Evolutionary conservation across 192 early-diverging fungal genomes (phyloP), one percentile per base, ranked within the genome.

Genomic region (Cladochytrium replicatum): DNA sequence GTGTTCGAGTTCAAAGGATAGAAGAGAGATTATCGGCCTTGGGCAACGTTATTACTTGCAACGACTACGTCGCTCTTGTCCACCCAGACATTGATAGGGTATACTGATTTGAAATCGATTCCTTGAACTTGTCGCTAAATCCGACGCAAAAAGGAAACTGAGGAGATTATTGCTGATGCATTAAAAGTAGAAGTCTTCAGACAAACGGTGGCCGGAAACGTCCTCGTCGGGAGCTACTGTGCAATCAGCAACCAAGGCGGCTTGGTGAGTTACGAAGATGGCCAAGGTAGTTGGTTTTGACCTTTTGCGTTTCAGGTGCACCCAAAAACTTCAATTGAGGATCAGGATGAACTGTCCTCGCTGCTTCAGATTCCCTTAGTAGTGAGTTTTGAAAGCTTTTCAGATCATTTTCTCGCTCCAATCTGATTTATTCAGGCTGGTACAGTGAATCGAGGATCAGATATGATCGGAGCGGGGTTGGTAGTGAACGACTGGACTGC

Each of bases 401-500:
- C n/a, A n/a, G n/a, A n/a, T n/a, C n/a, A n/a, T 13, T 49, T 28
- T 58, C 9, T 44, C 43, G 32, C n/a, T 25, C 21, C 28, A 15
- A 15, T 19, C 1, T 30, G 31, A 19, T 57, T 19, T 21, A 34
- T 57, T n/a, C n/a, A 82, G 62, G 93, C 95, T 23, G 95, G 95
- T 51, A 99, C 95, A 0, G 85, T 99, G 37, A 99, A 99, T 75
- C 84, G 96, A 48, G 96, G 96, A 71, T 93, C 89, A 4, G 92
- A 97, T 64, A 78, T 93, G 37, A 91, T 99, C 69, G 95, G 95
- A 30, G 91, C 83, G 29, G 95, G 95, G 24, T 72, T 92, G 54
- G 89, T 99, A 22, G 95, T 99, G 43, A 99, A 99, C 64, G 95
- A 99, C 58, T 99, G 92, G 92, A 77, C 75, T 48, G 95, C 95